These are phyloP conservation scores for Globisporangium nodosum DNA, from an alignment of 352 stramenopile genomes.

Conservation along the genomic window DNA sequence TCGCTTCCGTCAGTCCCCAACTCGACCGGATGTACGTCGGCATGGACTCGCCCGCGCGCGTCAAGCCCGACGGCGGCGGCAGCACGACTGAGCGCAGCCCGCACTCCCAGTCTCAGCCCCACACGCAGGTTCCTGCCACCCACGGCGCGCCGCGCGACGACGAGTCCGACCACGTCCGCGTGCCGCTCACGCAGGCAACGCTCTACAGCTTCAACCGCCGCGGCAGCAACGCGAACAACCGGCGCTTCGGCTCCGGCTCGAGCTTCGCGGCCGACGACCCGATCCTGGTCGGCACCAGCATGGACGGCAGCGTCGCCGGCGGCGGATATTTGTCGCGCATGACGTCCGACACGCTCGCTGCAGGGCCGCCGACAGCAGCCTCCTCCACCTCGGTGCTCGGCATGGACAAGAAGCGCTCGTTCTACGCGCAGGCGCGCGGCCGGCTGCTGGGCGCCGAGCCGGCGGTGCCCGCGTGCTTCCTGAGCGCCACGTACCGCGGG, in stretches of 20 bases:
- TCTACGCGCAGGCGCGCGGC: slow-evolving; percentile 28
- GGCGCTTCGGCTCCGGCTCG: neutral
- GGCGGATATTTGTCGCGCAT: slow-evolving; percentile 2
- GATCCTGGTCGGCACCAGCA: neutral
- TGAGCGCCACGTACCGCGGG: slow-evolving; percentile 50
- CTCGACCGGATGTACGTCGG: slow-evolving; percentile 12
- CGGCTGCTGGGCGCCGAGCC: slow-evolving; percentile 44
- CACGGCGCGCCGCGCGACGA: slow-evolving; percentile 14
- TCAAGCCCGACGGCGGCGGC: slow-evolving; percentile 2
- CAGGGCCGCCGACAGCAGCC: neutral
- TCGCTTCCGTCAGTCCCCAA: neutral
- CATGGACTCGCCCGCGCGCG: slow-evolving; percentile 14
- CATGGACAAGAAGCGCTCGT: slow-evolving; percentile 49
- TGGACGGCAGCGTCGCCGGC: neutral
- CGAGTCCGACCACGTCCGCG: slow-evolving; percentile 9
- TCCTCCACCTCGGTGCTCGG: neutral
- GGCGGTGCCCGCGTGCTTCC: slow-evolving; percentile 43
- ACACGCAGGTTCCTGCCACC: neutral
- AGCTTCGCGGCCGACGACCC: slow-evolving; percentile 8
- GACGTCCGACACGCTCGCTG: slow-evolving; percentile 7
- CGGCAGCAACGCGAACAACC: neutral
- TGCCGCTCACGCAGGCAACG: slow-evolving; percentile 9
- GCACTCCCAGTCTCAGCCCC: neutral
- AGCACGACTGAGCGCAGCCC: slow-evolving; percentile 9
- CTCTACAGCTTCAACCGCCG: slow-evolving; percentile 4